Base-by-base conservation (phyloP, 495 filamentous ascomycete species). In the Hyaloscypha variabilis region DNA sequence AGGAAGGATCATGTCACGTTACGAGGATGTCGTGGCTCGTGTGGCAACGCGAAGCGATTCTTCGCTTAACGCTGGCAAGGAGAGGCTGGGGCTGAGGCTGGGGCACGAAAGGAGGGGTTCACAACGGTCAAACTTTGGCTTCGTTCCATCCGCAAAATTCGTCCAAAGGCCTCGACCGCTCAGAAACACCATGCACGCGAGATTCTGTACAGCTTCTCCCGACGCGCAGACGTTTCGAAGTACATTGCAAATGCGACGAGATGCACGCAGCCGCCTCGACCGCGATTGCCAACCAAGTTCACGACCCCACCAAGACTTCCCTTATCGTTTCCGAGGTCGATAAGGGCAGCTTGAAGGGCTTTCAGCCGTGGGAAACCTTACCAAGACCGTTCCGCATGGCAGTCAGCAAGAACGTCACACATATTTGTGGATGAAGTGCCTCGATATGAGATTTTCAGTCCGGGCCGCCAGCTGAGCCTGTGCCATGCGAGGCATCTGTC, bases 391-490 rank as follows among this genome's bases (percentile, higher is more conserved):
- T 6, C 25, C 21, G 13, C 10, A 54, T 54, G 51, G 25, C 11
- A 54, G 51, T 28, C 51, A 25, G 51, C 23, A 54, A 54, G n/a
- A 54, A 54, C 51, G 25, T 54, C 25, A 54, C 51, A 25, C 51
- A 10, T 10, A 54, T 46, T 46, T 17, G 19, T 36, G 39, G 39
- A 14, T 46, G 14, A 10, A 14, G 14, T 1, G 25, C 21, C 51
- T 54, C 51, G 25, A 54, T 24, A 25, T 54, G 25, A 50, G 17
- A 21, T 3, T 54, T 19, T 24, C 26, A 31, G 42, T 8, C n/a
- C 39, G 53, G 61, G 58, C 59, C 51, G 62, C 63, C 55, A 28
- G 57, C 42, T 67, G 62, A 60, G 57, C 56, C 29, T 63, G 68
- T 26, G 25, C 14, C 30, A 30, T 64, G 63, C 49, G 42, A 31